Evolutionary conservation across 257 asterid genomes (phyloP).

Genomic region (Striga asiatica): DNA sequence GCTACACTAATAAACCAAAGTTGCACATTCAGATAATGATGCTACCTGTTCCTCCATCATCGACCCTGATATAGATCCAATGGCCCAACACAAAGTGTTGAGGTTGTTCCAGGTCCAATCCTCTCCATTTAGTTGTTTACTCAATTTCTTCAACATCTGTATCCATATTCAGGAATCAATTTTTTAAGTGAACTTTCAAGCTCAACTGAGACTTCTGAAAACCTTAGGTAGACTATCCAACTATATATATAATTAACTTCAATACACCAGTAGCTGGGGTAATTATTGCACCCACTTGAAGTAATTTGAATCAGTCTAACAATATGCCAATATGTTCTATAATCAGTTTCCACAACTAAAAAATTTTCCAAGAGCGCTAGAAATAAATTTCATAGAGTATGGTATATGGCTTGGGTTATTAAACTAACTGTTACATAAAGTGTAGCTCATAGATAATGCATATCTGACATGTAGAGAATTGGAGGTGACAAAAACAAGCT

Average conservation of each 20-base stretch:
- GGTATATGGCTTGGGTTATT: no score
- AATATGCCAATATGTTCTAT: no score
- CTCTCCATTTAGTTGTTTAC: constrained; percentile 78
- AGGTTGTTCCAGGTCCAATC: constrained; percentile 99
- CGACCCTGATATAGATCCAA: constrained; percentile 98
- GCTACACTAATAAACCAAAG: background rate
- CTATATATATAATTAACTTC: background rate
- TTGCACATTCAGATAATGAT: background rate
- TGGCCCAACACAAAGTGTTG: constrained; percentile 97
- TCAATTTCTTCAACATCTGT: constrained; percentile 84
- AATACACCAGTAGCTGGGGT: background rate
- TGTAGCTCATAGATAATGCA: no score
- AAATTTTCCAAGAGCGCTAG: no score
- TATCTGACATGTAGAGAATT: no score
- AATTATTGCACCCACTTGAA: background rate
- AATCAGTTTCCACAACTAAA: no score
- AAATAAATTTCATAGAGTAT: no score
- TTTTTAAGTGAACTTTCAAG: background rate
- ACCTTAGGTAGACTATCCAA: background rate
- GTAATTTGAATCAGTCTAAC: no score
- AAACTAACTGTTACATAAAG: no score
- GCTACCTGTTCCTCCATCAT: constrained; percentile 95
- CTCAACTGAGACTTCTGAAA: background rate
- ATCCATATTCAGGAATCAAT: background rate
- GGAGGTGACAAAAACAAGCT: no score